phyloP scores from a whole-genome alignment of 2,329 filamentous ascomycete species.

The Exophiala sideris region DNA sequence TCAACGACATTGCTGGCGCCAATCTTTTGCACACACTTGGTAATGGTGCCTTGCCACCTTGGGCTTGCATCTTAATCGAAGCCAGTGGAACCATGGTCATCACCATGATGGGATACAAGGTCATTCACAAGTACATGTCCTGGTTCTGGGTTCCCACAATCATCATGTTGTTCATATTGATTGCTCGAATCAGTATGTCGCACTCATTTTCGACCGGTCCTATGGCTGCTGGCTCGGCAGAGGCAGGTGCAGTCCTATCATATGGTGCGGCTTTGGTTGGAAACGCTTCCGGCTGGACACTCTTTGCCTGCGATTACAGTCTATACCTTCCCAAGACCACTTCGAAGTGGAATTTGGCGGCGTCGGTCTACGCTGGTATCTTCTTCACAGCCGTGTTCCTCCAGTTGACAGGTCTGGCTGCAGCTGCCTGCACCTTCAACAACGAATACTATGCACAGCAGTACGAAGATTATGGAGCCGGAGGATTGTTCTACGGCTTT shows the following conservation, averaged over 20 bases:
- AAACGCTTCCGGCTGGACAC: slow-evolving; percentile 70
- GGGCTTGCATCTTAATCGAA: slow-evolving; percentile 72
- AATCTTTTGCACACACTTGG: slow-evolving; percentile 69
- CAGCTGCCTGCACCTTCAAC: slow-evolving; percentile 61
- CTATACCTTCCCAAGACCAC: slow-evolving; percentile 62
- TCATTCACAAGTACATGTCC: slow-evolving; percentile 74
- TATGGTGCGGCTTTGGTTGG: slow-evolving; percentile 66
- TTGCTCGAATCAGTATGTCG: slow-evolving; percentile 65
- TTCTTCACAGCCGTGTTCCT: slow-evolving; percentile 70
- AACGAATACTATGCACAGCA: slow-evolving; percentile 55
- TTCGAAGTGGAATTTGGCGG: slow-evolving; percentile 61
- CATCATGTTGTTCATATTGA: slow-evolving; percentile 69
- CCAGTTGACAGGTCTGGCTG: slow-evolving; percentile 67
- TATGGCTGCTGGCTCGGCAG: slow-evolving; percentile 57
- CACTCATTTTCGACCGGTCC: slow-evolving; percentile 62
- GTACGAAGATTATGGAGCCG: slow-evolving; percentile 57
- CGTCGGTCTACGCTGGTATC: slow-evolving; percentile 66
- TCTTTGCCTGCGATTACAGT: slow-evolving; percentile 73
- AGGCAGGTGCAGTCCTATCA: slow-evolving; percentile 61
- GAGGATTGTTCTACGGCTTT: slow-evolving; percentile 65
- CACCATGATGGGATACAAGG: slow-evolving; percentile 70
- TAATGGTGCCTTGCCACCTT: slow-evolving; percentile 62
- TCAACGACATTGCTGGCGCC: slow-evolving; percentile 77
- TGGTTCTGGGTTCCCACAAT: slow-evolving; percentile 71
- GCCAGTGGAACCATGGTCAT: slow-evolving; percentile 64